Evolutionary conservation across 2,329 filamentous ascomycete species (phyloP).

Genomic region (Apiospora pterosperma): DNA sequence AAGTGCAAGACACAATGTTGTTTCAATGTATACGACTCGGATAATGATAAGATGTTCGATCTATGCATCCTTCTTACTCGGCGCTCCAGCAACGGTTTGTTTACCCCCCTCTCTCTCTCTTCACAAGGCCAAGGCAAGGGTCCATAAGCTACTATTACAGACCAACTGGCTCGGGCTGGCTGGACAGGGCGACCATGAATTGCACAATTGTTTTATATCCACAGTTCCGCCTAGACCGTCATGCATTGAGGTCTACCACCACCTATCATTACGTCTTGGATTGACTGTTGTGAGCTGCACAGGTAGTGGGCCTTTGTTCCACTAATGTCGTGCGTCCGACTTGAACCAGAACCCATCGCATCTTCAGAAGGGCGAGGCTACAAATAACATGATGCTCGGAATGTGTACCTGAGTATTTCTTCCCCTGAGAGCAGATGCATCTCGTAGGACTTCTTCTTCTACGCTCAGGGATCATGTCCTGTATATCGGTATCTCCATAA

Average conservation of each 20-base stretch:
- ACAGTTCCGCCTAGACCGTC: background rate
- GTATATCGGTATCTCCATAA: background rate
- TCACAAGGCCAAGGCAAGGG: no score
- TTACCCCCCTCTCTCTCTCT: background rate
- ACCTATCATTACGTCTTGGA: background rate
- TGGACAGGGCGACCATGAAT: background rate
- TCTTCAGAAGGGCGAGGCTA: background rate
- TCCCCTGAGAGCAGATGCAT: background rate
- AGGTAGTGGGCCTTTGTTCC: background rate
- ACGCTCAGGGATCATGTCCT: conserved; percentile 47
- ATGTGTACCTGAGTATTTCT: background rate
- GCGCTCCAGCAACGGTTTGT: background rate
- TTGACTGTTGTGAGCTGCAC: background rate
- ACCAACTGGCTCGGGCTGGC: background rate
- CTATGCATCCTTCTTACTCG: background rate
- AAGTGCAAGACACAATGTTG: background rate
- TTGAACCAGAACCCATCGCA: background rate
- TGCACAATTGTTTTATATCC: background rate
- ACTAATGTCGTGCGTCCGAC: background rate
- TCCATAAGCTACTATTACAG: background rate
- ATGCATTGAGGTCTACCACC: background rate
- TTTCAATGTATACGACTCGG: background rate
- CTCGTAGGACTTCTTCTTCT: background rate
- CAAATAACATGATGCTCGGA: background rate
- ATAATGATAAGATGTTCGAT: background rate